Base-by-base conservation (phyloP, 495 filamentous ascomycete genomes). In the Podospora comata region DNA sequence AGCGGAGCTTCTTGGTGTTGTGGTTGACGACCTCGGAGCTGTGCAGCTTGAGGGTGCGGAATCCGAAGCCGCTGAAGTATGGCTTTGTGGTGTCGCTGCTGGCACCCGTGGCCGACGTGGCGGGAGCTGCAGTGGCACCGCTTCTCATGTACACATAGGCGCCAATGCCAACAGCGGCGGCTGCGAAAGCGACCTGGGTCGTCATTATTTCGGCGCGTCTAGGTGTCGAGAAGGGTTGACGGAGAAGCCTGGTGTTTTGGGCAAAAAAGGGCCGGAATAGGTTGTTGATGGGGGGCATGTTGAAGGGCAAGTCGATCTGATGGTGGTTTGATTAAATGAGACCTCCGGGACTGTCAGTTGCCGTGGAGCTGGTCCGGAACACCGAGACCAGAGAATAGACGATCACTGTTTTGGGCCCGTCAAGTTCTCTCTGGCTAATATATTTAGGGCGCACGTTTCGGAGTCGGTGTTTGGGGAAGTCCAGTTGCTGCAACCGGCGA, bases 1-100 rank as follows among this genome's bases (percentile, higher is more conserved):
- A 91, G 4, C 85, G 81, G 61, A 91, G 75, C 44, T 82, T 81
- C 72, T 89, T 90, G 4, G 87, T 89, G 69, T 91, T 88, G 76
- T 89, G 86, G 72, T 87, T 90, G 63, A 90, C 81, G 1, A 77
- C 68, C 70, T 89, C 82, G 61, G 82, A 79, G 72, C 85, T 87
- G 56, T 82, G 74, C 0, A 85, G 76, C 56, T 75, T 67, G 4
- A 85, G 77, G 16, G 73, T 77, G 54, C 76, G 68, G 68, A 82
- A 80, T 60, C 76, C 76, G 27, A 79, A 75, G 69, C 70, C 70
- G 30, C 62, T 65, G 61, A 78, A 75, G 48, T 70, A 60, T 13
- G 73, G 70, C 73, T 75, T 78, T 32, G 30, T 5, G 32, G 67
- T 70, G 56, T 54, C 54, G 64, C 53, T 59, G 66, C 27, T 32